Evolutionary conservation across 2,329 filamentous ascomycete genomes (phyloP).

Genomic region (Xylaria polymorpha): DNA sequence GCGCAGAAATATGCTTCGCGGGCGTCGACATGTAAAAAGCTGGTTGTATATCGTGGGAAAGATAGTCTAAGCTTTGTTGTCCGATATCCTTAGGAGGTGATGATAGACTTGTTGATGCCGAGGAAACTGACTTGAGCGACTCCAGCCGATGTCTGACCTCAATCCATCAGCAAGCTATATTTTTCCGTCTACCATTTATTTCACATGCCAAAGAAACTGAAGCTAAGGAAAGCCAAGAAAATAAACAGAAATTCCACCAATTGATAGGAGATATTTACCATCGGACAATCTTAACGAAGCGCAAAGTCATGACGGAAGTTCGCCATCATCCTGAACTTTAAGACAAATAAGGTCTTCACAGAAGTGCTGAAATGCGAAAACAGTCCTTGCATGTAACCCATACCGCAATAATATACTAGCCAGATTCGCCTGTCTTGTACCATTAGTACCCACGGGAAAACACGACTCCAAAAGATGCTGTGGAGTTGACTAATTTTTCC

Average conservation of each 20-base stretch:
- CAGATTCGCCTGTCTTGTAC: neutral
- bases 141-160: neutral
- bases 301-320: neutral
- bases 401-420: neutral
- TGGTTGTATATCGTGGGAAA: neutral
- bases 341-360: neutral
- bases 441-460: slow-evolving; percentile 9
- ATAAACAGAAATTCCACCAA: slow-evolving; percentile 26
- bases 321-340: neutral
- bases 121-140: neutral
- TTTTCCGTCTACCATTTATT: neutral
- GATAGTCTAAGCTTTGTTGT: neutral
- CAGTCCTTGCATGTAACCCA: neutral
- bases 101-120: neutral
- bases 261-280: neutral
- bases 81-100: neutral
- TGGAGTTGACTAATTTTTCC: slow-evolving; percentile 34
- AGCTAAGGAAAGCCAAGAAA: neutral
- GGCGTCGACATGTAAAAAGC: neutral
- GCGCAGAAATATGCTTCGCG: neutral
- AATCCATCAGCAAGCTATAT: neutral
- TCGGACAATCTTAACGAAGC: slow-evolving; percentile 4
- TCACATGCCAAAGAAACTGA: slow-evolving; percentile 15
- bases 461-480: neutral
- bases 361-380: neutral